phyloP scores from a whole-genome alignment of 2,329 filamentous ascomycete species.

The Talaromyces sp. region DNA sequence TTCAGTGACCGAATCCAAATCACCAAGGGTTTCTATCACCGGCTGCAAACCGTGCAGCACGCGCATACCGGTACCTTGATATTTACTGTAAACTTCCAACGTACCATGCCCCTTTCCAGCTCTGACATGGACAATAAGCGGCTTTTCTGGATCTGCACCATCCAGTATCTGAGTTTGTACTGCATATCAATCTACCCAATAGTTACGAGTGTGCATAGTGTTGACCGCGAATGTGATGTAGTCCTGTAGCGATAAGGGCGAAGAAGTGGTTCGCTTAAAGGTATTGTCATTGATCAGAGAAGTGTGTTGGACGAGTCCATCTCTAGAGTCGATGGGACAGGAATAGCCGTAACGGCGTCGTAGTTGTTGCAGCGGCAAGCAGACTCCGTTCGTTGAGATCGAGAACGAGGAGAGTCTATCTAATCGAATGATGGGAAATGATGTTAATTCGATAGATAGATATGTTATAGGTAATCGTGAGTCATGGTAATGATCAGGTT shows the following conservation, averaged over 20 bases:
- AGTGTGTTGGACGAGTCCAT: neutral
- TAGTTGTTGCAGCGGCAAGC: too few relatives aligned
- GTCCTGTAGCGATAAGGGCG: neutral
- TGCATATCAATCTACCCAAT: slow-evolving; percentile 9
- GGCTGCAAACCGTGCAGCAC: slow-evolving; percentile 49
- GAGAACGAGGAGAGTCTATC: neutral
- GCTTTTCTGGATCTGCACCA: neutral
- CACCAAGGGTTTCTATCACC: slow-evolving; percentile 30
- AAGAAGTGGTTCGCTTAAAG: slow-evolving; percentile 1
- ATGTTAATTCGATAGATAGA: neutral
- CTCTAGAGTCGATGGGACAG: neutral
- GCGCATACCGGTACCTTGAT: slow-evolving; percentile 38
- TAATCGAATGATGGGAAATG: neutral
- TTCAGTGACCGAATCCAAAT: slow-evolving; percentile 15
- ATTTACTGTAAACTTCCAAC: slow-evolving; percentile 34
- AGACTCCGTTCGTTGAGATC: too few relatives aligned
- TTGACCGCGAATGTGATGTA: slow-evolving; percentile 3
- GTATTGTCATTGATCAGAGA: neutral
- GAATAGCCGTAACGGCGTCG: neutral
- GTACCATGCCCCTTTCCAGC: slow-evolving; percentile 24
- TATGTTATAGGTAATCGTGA: neutral
- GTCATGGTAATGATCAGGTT: neutral
- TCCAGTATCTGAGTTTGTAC: neutral
- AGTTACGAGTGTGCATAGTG: neutral
- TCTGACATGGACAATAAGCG: slow-evolving; percentile 23